These are phyloP conservation scores for Neospermospora avenae DNA, from an alignment of 2,329 filamentous ascomycete genomes.

Conservation along the genomic window DNA sequence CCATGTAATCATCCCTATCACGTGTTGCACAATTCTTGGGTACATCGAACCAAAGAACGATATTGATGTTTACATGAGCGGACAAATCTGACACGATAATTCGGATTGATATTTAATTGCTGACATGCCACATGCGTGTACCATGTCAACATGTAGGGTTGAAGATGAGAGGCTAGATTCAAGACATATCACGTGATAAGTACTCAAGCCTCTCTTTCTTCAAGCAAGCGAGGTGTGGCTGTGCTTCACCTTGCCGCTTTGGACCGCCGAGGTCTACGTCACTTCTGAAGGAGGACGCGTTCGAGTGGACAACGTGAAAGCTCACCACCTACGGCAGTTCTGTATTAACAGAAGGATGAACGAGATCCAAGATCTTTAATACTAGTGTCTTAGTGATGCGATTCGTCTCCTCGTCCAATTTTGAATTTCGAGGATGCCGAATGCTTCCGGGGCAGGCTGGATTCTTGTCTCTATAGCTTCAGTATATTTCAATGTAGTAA, in stretches of 20 bases:
- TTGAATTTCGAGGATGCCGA: neutral
- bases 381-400: neutral
- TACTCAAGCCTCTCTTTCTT: no score
- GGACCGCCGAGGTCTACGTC: constrained; percentile 1
- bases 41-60: no score
- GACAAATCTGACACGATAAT: no score
- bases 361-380: neutral
- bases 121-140: no score
- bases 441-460: neutral
- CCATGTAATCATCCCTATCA: no score
- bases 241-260: neutral
- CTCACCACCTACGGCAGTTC: neutral
- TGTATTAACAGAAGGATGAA: neutral
- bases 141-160: no score
- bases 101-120: no score
- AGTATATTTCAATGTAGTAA: neutral
- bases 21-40: no score
- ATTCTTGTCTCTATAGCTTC: constrained; percentile 1
- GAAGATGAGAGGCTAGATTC: no score
- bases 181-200: no score
- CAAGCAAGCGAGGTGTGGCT: constrained; percentile 1
- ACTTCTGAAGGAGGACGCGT: neutral
- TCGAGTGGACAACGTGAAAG: neutral
- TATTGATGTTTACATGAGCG: no score
- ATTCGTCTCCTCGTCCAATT: neutral